A percentile compares a stretch with the other conserved stretches of the same genome.
phyloP scores from a whole-genome alignment of 148 eudicot genomes.

The Tetragonia tetragonoides region DNA sequence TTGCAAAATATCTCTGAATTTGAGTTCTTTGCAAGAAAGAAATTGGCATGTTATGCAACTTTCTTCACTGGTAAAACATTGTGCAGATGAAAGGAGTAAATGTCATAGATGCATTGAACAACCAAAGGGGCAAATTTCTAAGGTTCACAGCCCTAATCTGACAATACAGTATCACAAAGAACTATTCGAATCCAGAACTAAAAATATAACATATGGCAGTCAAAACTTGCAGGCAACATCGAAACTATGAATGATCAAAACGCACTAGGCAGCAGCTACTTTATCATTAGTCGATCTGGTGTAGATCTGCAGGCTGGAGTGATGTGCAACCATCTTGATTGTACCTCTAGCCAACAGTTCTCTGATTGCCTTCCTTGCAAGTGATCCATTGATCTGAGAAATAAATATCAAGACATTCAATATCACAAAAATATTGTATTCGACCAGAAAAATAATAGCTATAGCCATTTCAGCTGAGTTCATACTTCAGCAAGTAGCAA shows the following conservation, averaged over 20 bases:
- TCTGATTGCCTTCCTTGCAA: conserved; percentile 71
- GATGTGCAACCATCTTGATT: conserved; percentile 74
- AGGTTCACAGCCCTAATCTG: no score
- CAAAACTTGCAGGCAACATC: conserved; percentile 5
- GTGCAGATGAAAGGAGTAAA: no score
- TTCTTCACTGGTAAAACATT: no score
- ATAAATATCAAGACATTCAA: background rate
- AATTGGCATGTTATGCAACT: no score
- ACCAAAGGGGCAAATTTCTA: no score
- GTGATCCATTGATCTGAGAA: conserved; percentile 65
- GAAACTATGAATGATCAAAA: background rate
- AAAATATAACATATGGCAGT: background rate
- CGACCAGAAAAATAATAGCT: no score
- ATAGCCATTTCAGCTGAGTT: no score
- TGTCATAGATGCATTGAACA: no score
- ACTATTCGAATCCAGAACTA: background rate
- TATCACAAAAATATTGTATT: background rate
- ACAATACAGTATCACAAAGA: conserved; percentile 4
- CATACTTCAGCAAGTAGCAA: no score
- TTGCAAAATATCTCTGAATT: no score
- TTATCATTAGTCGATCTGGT: conserved; percentile 65
- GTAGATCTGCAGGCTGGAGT: conserved; percentile 76
- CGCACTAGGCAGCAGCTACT: conserved; percentile 22
- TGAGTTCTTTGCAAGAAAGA: no score
- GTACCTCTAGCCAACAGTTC: conserved; percentile 61